Conservation (phyloP, 495 filamentous ascomycete genomes). For the Podospora conica region DNA sequence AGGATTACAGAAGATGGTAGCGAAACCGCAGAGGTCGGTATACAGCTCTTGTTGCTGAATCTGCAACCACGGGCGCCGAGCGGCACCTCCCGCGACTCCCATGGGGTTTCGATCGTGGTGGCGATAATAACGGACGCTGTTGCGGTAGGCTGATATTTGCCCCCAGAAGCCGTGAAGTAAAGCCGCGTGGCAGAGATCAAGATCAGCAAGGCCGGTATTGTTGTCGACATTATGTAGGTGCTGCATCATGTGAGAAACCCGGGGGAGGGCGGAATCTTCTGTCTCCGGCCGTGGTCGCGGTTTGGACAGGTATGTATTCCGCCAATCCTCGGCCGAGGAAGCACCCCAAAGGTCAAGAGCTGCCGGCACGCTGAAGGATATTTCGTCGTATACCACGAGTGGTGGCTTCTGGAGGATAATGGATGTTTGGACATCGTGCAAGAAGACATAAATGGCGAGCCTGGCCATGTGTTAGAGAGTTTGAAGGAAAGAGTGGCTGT, state of each 20-base stretch:
- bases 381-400: conserved; percentile 52
- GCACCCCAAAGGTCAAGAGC: conserved; percentile 47
- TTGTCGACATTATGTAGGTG: conserved; percentile 22
- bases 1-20: conserved; percentile 5
- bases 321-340: conserved; percentile 45
- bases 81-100: conserved; percentile 1
- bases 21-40: conserved; percentile 11
- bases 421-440: conserved; percentile 49
- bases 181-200: conserved; percentile 40
- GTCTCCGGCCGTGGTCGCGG: not conserved
- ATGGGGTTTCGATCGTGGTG: conserved; percentile 9
- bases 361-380: conserved; percentile 48
- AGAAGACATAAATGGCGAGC: conserved; percentile 46
- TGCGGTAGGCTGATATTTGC: conserved; percentile 49
- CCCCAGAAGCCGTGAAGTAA: conserved; percentile 48
- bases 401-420: conserved; percentile 45
- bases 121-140: conserved; percentile 27
- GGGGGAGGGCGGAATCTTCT: conserved; percentile 8
- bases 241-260: conserved; percentile 15
- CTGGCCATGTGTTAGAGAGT: conserved; percentile 19
- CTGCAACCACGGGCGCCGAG: conserved; percentile 10
- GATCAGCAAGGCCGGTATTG: conserved; percentile 35
- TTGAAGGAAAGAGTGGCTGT: not conserved
- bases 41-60: conserved; percentile 18
- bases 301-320: conserved; percentile 33